Conservation (phyloP, 306 rosid genomes). For the Lupinus albus region DNA sequence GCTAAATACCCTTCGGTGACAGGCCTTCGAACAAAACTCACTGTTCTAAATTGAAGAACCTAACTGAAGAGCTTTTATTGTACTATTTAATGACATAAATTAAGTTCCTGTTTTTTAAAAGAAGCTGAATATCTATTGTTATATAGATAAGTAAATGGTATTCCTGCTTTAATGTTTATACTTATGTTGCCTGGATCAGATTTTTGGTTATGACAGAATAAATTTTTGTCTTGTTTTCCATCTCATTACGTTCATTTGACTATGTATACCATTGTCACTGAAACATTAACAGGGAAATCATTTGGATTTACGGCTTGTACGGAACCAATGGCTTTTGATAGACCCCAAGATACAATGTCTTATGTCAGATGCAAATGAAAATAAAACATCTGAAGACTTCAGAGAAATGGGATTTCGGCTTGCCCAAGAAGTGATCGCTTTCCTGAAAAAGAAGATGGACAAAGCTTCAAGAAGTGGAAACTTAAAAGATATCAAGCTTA, state of each 20-base stretch:
- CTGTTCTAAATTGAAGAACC: constrained; percentile 9
- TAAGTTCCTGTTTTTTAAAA: constrained; percentile 6
- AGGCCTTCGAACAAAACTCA: background rate
- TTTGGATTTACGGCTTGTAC: constrained; percentile 89
- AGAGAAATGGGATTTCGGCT: constrained; percentile 95
- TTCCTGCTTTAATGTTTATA: constrained; percentile 24
- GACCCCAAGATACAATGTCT: constrained; percentile 91
- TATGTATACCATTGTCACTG: constrained; percentile 20
- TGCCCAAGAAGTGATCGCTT: constrained; percentile 84
- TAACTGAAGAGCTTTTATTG: background rate
- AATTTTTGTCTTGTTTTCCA: constrained; percentile 8
- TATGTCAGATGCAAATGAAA: constrained; percentile 90
- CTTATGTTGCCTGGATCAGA: constrained; percentile 19
- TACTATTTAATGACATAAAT: background rate
- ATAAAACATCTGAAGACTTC: constrained; percentile 87
- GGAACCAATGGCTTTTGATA: constrained; percentile 94
- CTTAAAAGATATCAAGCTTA: constrained; percentile 69
- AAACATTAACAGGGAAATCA: constrained; percentile 82
- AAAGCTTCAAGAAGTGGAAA: constrained; percentile 70
- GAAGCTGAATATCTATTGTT: constrained; percentile 6
- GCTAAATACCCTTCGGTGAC: background rate
- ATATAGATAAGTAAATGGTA: background rate
- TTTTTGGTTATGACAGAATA: constrained; percentile 17
- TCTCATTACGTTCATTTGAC: constrained; percentile 25
- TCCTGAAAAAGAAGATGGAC: constrained; percentile 80